Base-by-base conservation (phyloP, 306 rosid genomes). In the Coriaria nepalensis region DNA sequence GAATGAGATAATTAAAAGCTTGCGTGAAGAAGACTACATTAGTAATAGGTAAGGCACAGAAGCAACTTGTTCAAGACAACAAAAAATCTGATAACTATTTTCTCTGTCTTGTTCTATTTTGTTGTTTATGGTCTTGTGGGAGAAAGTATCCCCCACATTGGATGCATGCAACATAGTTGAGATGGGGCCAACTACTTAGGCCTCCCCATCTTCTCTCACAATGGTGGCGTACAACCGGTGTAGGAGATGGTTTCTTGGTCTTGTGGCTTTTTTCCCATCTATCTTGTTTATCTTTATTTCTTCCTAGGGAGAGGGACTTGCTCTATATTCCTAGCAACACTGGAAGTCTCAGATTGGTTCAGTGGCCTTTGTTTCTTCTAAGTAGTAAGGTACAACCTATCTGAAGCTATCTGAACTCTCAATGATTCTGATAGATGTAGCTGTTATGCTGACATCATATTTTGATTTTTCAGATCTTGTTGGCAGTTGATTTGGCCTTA, bases 291-390 rank as follows among this genome's bases (percentile, higher is more conserved):
- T 42, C 33, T 38, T 63, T 34, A 14, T 52, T 10, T 15, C 10
- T 69, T 56, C 6, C 44, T 76, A 90, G 97, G 87, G 97, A 90
- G 78, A 79, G 67, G 94, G 97, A 84, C 63, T 72, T 90, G 47
- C 94, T 90, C 20, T 74, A 74, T 52, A 74, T 86, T 36, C 97
- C 97, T 57, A 84, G 92, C 86, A 90, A 90, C 72, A 70, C 79
- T 5, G 94, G 95, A 68, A 90, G 85, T 60, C 66, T 90, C 42
- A 57, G 79, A 75, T 71, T 90, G 74, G 97, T 84, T 47, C 97
- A 90, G 54, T 90, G 97, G 97, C 97, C 97, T 64, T 73, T 90
- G 71, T 90, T 90, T 74, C 97, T 90, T 73, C 78, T 90, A 10
- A 84, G 95, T 62, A 84, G 97, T 65, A 90, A 90, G 97, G 97